These are phyloP conservation scores for Nakazawaea holstii DNA, from an alignment of 805 yeast genomes.

Conservation along the genomic window DNA sequence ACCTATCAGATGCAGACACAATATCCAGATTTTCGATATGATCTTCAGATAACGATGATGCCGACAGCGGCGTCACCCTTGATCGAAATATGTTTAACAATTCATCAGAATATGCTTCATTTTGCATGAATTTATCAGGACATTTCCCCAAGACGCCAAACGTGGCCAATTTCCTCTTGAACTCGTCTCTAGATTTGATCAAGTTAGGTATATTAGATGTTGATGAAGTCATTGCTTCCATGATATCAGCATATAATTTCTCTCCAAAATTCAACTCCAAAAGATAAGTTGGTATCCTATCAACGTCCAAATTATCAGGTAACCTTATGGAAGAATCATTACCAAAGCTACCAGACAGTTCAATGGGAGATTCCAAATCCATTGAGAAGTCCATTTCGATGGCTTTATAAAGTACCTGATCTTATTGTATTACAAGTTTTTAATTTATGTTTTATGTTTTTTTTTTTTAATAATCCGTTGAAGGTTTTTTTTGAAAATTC, in stretches of 20 bases:
- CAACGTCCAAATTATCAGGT: background rate
- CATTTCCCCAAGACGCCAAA: slow-evolving; percentile 12
- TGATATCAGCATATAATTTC: slow-evolving; percentile 11
- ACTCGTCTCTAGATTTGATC: slow-evolving; percentile 5
- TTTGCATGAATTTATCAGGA: slow-evolving; percentile 8
- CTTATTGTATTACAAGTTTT: background rate
- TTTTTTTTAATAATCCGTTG: slow-evolving; percentile 12
- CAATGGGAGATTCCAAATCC: background rate
- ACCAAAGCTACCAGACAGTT: background rate
- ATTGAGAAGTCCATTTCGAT: background rate
- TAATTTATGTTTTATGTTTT: background rate
- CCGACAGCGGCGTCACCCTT: background rate
- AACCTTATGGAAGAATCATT: background rate
- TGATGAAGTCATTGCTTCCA: slow-evolving; percentile 11
- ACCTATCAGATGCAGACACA: background rate
- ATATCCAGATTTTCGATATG: background rate
- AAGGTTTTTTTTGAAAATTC: slow-evolving; percentile 10
- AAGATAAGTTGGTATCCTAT: slow-evolving; percentile 19
- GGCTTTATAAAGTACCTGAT: too few relatives aligned
- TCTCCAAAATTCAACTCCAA: slow-evolving; percentile 18
- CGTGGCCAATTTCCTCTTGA: slow-evolving; percentile 7
- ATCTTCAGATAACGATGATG: background rate
- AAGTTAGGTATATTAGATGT: slow-evolving; percentile 7
- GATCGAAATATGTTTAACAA: slow-evolving; percentile 9
- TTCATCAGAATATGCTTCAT: slow-evolving; percentile 12